Conservation (phyloP, 179 eudicot genomes). For the Silene noctiflora region DNA sequence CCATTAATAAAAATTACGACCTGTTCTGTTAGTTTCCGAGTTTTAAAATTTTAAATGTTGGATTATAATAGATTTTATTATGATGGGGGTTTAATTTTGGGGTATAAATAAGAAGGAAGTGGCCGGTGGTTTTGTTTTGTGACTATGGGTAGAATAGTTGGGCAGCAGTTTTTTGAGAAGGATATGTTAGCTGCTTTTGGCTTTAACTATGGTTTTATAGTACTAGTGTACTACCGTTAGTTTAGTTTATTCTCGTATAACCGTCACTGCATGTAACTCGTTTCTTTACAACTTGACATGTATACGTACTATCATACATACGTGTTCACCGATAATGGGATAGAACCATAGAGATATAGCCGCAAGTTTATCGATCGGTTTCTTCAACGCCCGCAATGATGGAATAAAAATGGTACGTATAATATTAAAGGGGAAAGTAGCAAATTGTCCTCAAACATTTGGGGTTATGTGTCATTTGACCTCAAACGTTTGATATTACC, state of each 20-base stretch:
- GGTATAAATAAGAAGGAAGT: conserved; percentile 1
- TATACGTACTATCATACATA: not conserved
- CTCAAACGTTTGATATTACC: too few species aligned
- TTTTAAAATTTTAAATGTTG: not conserved
- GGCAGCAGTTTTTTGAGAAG: too few species aligned
- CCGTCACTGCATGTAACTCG: not conserved
- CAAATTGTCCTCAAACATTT: too few species aligned
- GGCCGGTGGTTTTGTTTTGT: conserved; percentile 19
- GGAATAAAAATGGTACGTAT: too few species aligned
- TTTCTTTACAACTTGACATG: not conserved
- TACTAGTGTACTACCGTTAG: not conserved
- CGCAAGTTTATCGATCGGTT: too few species aligned
- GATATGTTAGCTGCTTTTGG: not conserved
- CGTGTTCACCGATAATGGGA: not conserved
- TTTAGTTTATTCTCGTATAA: too few species aligned
- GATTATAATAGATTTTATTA: too few species aligned
- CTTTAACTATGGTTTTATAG: not conserved
- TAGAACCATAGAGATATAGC: too few species aligned
- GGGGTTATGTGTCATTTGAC: too few species aligned
- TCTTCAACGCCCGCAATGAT: too few species aligned
- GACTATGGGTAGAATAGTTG: conserved; percentile 4
- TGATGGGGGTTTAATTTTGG: not conserved
- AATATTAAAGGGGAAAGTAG: too few species aligned
- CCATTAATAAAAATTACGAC: not conserved
- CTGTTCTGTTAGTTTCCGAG: not conserved